These are phyloP conservation scores for Clavariopsis aquatica DNA, from an alignment of 495 filamentous ascomycete species.

Conservation along the genomic window DNA sequence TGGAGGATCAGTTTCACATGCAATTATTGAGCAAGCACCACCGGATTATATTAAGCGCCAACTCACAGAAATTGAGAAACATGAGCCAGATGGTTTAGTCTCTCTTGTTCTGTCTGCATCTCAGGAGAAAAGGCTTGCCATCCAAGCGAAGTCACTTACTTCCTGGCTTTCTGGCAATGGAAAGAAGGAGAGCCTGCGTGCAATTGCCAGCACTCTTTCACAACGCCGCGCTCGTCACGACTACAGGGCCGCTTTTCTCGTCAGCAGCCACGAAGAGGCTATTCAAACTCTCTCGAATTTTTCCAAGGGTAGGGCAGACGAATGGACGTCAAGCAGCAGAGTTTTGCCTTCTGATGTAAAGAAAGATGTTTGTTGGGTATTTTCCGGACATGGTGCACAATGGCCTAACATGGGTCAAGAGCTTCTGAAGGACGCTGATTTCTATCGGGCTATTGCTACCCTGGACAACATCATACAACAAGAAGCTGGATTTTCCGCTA, in stretches of 20 bases:
- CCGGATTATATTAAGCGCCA: neutral
- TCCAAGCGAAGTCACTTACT: constrained; percentile 21
- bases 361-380: constrained; percentile 28
- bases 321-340: neutral
- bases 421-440: constrained; percentile 23
- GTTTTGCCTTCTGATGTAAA: neutral
- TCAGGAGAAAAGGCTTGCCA: constrained; percentile 17
- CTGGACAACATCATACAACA: constrained; percentile 35
- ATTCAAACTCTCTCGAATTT: neutral
- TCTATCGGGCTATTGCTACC: constrained; percentile 9
- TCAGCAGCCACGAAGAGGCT: neutral
- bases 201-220: constrained; percentile 39
- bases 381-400: constrained; percentile 39
- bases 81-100: neutral
- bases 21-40: constrained; percentile 42
- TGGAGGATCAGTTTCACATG: constrained; percentile 50
- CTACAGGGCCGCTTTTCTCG: constrained; percentile 39
- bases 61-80: neutral
- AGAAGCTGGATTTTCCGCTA: constrained; percentile 43
- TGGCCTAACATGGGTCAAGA: constrained; percentile 36
- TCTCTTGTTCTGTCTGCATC: neutral
- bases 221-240: constrained; percentile 41
- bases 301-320: neutral
- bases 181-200: constrained; percentile 18
- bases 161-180: constrained; percentile 27